phyloP scores from a whole-genome alignment of 495 filamentous ascomycete genomes.

The Penicillium soppii region DNA sequence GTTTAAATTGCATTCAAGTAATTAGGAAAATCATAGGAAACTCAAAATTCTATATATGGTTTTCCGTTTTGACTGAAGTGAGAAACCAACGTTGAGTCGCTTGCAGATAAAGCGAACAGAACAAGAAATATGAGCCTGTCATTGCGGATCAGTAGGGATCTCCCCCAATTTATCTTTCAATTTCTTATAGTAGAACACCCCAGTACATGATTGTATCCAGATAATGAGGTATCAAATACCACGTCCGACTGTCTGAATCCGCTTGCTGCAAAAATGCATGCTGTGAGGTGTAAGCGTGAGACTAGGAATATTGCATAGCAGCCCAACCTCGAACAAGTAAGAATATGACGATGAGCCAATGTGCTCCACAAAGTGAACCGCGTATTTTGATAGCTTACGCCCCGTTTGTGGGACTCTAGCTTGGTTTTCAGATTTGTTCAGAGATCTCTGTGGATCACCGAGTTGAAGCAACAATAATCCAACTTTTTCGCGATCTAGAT shows the following conservation, averaged over 20 bases:
- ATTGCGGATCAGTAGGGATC: no score
- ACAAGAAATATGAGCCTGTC: no score
- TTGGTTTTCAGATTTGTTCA: not conserved
- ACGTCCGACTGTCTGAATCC: not conserved
- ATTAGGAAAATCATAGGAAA: no score
- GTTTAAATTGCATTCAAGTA: no score
- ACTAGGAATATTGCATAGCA: not conserved
- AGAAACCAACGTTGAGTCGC: no score
- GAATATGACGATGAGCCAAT: not conserved
- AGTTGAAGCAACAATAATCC: not conserved
- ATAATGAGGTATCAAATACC: conserved; percentile 1
- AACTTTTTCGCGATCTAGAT: conserved; percentile 3
- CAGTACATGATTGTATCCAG: not conserved
- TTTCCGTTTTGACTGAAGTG: no score
- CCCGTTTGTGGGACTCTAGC: not conserved
- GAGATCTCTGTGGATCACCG: not conserved
- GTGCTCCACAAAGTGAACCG: not conserved
- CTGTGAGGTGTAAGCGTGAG: not conserved
- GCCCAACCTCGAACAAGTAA: not conserved
- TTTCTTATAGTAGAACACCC: not conserved
- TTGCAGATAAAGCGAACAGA: no score
- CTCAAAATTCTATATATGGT: no score
- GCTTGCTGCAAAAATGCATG: not conserved
- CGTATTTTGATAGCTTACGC: not conserved
- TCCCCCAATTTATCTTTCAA: no score